phyloP scores from a whole-genome alignment of 169 alveolate genomes.

The Haemoproteus tartakovskyi region DNA sequence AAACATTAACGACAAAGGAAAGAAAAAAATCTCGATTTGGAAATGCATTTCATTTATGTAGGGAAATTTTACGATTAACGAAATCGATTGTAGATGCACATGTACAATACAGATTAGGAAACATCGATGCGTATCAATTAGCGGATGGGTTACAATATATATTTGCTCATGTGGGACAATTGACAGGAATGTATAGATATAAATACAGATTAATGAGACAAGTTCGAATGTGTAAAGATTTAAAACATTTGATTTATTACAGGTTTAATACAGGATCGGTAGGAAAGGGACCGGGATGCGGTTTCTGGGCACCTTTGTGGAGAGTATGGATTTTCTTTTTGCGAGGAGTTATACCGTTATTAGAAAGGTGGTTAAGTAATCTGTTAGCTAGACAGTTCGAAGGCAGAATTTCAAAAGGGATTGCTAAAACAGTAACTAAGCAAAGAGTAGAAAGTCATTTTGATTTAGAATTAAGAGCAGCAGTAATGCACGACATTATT shows the following conservation, averaged over 20 bases:
- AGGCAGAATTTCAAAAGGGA: constrained; percentile 97
- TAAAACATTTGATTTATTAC: constrained; percentile 98
- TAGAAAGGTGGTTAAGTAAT: constrained; percentile 99
- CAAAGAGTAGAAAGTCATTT: constrained; percentile 99
- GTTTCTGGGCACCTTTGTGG: constrained; percentile 99
- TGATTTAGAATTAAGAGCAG: constrained; percentile 99
- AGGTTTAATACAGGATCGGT: constrained; percentile 99
- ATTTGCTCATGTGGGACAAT: constrained; percentile 99
- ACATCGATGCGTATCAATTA: constrained; percentile 99
- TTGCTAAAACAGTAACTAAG: constrained; percentile 98
- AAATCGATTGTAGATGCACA: constrained; percentile 98
- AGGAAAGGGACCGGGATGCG: constrained; percentile 99
- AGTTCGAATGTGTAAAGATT: constrained; percentile 99
- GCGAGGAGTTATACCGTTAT: constrained; percentile 98
- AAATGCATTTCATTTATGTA: constrained; percentile 99
- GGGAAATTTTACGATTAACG: constrained; percentile 98
- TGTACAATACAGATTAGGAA: constrained; percentile 98
- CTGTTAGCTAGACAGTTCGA: constrained; percentile 97
- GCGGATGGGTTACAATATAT: constrained; percentile 99
- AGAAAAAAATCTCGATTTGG: constrained; percentile 99
- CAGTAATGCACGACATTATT: constrained; percentile 98
- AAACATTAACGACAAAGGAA: constrained; percentile 99
- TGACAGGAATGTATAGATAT: constrained; percentile 99
- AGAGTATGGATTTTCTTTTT: constrained; percentile 99
- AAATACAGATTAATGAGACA: constrained; percentile 99